Conservation (phyloP, 441 rosid species). For the Breynia disticha region DNA sequence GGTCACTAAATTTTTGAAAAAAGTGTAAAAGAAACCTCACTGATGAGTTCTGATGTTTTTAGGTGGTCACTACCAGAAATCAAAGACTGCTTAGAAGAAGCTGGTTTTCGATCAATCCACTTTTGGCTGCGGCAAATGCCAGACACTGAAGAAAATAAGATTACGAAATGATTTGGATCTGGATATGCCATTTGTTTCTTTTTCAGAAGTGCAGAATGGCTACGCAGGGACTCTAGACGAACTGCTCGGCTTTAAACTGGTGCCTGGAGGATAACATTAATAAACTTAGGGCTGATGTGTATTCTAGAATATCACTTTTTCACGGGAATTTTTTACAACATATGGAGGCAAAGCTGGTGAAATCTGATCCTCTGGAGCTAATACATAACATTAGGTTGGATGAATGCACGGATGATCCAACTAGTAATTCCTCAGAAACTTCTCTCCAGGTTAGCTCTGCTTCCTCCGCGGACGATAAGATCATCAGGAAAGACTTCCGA, state of each 20-base stretch:
- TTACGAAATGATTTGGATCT: slow-evolving; percentile 54
- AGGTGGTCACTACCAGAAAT: slow-evolving; percentile 91
- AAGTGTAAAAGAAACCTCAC: neutral
- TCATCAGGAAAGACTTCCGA: slow-evolving; percentile 15
- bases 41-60: slow-evolving; percentile 7
- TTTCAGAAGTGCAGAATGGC: slow-evolving; percentile 69
- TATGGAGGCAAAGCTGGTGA: slow-evolving; percentile 47
- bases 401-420: slow-evolving; percentile 14
- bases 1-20: no score
- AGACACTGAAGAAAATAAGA: slow-evolving; percentile 44
- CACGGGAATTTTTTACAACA: slow-evolving; percentile 80
- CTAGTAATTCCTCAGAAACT: slow-evolving; percentile 23
- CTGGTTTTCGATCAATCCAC: slow-evolving; percentile 69
- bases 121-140: slow-evolving; percentile 87
- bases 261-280: slow-evolving; percentile 64
- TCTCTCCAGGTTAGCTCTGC: slow-evolving; percentile 17
- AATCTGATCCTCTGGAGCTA: slow-evolving; percentile 34
- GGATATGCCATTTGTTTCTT: slow-evolving; percentile 26
- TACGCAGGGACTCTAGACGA: slow-evolving; percentile 53
- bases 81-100: slow-evolving; percentile 78
- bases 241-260: slow-evolving; percentile 82
- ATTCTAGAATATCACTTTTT: slow-evolving; percentile 66
- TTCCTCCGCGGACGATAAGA: slow-evolving; percentile 13
- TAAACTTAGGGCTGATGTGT: slow-evolving; percentile 53
- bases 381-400: slow-evolving; percentile 31